Conservation (phyloP, 306 rosid genomes). For the Cicer judaicum region DNA sequence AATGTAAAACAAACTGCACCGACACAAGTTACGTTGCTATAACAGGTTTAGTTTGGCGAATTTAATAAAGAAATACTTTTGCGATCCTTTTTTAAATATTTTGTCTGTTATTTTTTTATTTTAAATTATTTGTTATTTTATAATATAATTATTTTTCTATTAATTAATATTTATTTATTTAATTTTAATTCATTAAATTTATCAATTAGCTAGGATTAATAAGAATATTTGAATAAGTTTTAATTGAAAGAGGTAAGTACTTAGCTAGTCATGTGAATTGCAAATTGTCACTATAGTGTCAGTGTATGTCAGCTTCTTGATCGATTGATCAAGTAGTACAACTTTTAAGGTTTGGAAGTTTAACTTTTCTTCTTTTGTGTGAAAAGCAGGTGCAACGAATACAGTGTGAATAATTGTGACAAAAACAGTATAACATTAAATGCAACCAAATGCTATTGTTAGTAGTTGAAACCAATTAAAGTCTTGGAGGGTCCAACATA, state of each 20-base stretch:
- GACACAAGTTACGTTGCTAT: constrained; percentile 5
- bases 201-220: too few relatives aligned
- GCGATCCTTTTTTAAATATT: not conserved
- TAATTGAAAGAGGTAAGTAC: too few relatives aligned
- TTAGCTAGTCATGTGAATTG: constrained; percentile 20
- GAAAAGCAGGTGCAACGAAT: constrained; percentile 49
- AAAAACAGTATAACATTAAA: constrained; percentile 41
- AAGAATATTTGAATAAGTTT: too few relatives aligned
- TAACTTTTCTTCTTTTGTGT: constrained; percentile 35
- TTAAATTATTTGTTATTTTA: too few relatives aligned
- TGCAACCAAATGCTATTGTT: constrained; percentile 49
- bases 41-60: constrained; percentile 18
- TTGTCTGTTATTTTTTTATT: too few relatives aligned
- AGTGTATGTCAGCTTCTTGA: constrained; percentile 15
- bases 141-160: too few relatives aligned
- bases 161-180: too few relatives aligned
- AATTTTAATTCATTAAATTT: too few relatives aligned
- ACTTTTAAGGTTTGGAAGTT: constrained; percentile 24
- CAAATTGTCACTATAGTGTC: constrained; percentile 20
- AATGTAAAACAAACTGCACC: constrained; percentile 7
- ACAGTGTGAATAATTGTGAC: constrained; percentile 42
- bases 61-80: not conserved
- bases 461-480: constrained; percentile 62
- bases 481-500: not conserved
- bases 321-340: constrained; percentile 14